These are phyloP conservation scores for Claviceps sp. DNA, from an alignment of 2,329 filamentous ascomycete genomes.

Conservation along the genomic window DNA sequence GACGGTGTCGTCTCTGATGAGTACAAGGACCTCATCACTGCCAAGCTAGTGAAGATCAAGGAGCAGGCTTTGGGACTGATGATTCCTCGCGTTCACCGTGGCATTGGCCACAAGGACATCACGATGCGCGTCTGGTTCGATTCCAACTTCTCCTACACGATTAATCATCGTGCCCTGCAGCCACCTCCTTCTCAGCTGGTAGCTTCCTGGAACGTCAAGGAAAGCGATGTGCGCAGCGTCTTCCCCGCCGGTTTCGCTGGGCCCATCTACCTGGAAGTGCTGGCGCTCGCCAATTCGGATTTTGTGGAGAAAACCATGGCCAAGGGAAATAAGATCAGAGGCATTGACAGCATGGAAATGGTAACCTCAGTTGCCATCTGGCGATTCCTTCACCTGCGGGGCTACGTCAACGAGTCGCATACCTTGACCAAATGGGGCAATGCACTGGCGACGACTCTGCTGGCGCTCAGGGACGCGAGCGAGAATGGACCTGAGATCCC, in stretches of 20 bases:
- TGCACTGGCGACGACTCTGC: constrained; percentile 58
- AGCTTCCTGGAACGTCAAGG: constrained; percentile 60
- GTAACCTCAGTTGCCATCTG: constrained; percentile 62
- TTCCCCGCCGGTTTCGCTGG: constrained; percentile 28
- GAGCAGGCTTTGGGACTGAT: constrained; percentile 67
- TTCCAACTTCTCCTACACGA: constrained; percentile 49
- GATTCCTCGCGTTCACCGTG: constrained; percentile 67
- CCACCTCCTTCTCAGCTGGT: constrained; percentile 33
- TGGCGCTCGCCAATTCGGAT: constrained; percentile 52
- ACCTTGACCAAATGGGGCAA: constrained; percentile 74
- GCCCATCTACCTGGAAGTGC: constrained; percentile 43
- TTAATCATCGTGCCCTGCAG: constrained; percentile 44
- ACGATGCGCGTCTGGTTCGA: constrained; percentile 77
- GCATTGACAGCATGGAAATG: constrained; percentile 54
- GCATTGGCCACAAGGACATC: constrained; percentile 69
- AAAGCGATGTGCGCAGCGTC: constrained; percentile 36
- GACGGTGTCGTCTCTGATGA: constrained; percentile 69
- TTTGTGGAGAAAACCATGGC: constrained; percentile 58
- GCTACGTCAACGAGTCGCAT: constrained; percentile 69
- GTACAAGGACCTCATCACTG: constrained; percentile 67
- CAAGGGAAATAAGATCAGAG: constrained; percentile 41
- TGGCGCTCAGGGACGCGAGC: constrained; percentile 42
- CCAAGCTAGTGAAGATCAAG: constrained; percentile 59
- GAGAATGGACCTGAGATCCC: constrained; percentile 29
- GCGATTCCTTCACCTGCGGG: constrained; percentile 80